Evolutionary conservation across 805 yeast genomes (phyloP), one percentile per base, ranked within the genome.

Genomic region (Lipomyces japonicus): DNA sequence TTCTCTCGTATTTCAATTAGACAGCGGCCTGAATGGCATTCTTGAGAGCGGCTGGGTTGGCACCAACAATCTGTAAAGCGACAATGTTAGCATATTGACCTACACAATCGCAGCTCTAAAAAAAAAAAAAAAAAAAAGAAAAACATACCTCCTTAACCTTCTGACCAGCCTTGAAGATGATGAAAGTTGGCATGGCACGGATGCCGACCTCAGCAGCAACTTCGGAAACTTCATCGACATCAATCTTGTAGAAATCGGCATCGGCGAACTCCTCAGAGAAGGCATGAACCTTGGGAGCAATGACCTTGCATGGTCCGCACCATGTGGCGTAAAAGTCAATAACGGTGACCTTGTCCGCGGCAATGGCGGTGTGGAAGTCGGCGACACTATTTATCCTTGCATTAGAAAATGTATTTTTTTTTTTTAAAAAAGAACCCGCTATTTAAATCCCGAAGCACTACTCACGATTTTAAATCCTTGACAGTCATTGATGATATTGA

Each of bases 301-400:
- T 84, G 81, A 86, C 86, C 79, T 91, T 93, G 78, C 98, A 91
- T 56, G 98, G 97, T 62, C 97, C 97, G 73, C 98, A 91, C 97
- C 97, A 93, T 55, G 90, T 81, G 63, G 97, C 97, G 67, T 80
- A 90, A 76, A 91, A 93, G 75, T 93, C 97, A 61, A 93, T 87
- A 62, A 93, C 90, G 61, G 88, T 90, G 66, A 88, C 76, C 63
- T 84, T 86, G 60, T 78, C 79, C 64, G 75, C 75, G 51, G 70
- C 62, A 65, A 84, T 77, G 59, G 82, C 84, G 52, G 75, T 73
- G 47, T 78, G 72, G 77, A 90, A 91, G 68, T 89, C 90, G 40
- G 55, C 69, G 53, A 73, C 68, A 48, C 58, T 54, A 28, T 7
- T n/a, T n/a, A n/a, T n/a, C n/a, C n/a, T n/a, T n/a, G n/a, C n/a